Percentiles rank a stretch among this genome's conserved stretches.
Evolutionary conservation across 805 yeast species (phyloP).

Genomic region (Saccharomycopsis sp.): DNA sequence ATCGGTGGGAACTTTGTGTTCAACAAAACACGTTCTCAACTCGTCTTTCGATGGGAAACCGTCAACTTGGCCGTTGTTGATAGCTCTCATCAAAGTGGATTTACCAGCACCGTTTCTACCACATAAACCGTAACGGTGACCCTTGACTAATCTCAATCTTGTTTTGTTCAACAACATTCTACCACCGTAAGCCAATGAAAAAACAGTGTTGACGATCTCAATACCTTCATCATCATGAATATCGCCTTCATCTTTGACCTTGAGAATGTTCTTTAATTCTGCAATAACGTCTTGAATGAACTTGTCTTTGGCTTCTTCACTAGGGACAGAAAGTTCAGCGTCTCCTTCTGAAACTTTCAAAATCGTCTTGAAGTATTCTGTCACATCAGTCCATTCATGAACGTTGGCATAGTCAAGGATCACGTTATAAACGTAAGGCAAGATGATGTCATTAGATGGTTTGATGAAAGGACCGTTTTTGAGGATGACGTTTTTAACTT

Average conservation of each 20-base stretch:
- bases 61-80: slow-evolving; percentile 92
- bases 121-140: slow-evolving; percentile 95
- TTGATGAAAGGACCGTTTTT: slow-evolving; percentile 27
- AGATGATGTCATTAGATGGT: slow-evolving; percentile 32
- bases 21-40: slow-evolving; percentile 91
- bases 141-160: slow-evolving; percentile 76
- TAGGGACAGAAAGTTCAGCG: slow-evolving; percentile 23
- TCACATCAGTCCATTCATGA: slow-evolving; percentile 60
- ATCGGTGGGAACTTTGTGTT: slow-evolving; percentile 91
- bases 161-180: slow-evolving; percentile 96
- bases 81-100: slow-evolving; percentile 94
- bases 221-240: slow-evolving; percentile 73
- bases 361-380: slow-evolving; percentile 43
- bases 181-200: slow-evolving; percentile 95
- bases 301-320: slow-evolving; percentile 31
- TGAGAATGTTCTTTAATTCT: slow-evolving; percentile 47
- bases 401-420: slow-evolving; percentile 62
- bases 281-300: slow-evolving; percentile 40
- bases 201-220: slow-evolving; percentile 88
- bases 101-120: slow-evolving; percentile 99
- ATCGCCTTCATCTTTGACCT: slow-evolving; percentile 46
- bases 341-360: slow-evolving; percentile 26
- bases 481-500: slow-evolving; percentile 14
- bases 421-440: slow-evolving; percentile 45
- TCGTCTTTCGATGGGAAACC: slow-evolving; percentile 91